Evolutionary conservation across 805 yeast genomes (phyloP), one percentile per base, ranked within the genome.

Genomic region (Hanseniaspora meyeri): DNA sequence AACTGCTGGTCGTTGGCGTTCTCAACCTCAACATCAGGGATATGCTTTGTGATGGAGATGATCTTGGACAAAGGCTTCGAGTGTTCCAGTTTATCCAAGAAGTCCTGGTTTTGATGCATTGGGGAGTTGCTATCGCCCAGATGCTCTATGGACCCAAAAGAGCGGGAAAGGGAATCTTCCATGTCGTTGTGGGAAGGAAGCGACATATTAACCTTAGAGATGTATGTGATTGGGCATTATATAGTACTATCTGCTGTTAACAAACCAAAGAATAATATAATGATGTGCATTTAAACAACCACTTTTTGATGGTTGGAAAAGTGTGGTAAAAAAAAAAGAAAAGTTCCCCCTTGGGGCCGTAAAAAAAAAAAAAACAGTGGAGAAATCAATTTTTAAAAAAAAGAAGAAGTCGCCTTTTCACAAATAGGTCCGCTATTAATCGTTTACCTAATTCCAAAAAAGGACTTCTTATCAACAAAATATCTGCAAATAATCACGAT

Each of bases 11-110:
- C 48, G n/a, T 45, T 45, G 37, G 48, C 1, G 36, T 32, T 46
- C 34, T 53, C 57, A n/a, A 53, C 51, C 11, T 53, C 57, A 3
- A 53, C 57, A 39, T 53, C 57, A 2, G 57, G 57, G 7, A 53
- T 53, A 14, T 53, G 57, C 12, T 53, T 53, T 5, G 57, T 53
- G 43, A 53, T 53, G 14, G 57, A 53, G 8, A 53, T 53, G 20
- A 53, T 53, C 20, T 53, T 53, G 5, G 57, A 53, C 6, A 53
- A 11, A 6, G 57, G 57, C 31, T 53, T 53, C 2, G 57, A 53
- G 20, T 53, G 19, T 19, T 53, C 57, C 0, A 53, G 42, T 17
- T 46, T 53, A 19, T 53, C 57, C 11, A 53, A 29, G 31, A 53
- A 53, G 32, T 53, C 57, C 14, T 43, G 32, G 8, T 51, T 19